Percentiles rank a stretch among this genome's conserved stretches.
These are phyloP conservation scores for Pichia deserticola DNA, from an alignment of 805 yeast species.

Conservation along the genomic window DNA sequence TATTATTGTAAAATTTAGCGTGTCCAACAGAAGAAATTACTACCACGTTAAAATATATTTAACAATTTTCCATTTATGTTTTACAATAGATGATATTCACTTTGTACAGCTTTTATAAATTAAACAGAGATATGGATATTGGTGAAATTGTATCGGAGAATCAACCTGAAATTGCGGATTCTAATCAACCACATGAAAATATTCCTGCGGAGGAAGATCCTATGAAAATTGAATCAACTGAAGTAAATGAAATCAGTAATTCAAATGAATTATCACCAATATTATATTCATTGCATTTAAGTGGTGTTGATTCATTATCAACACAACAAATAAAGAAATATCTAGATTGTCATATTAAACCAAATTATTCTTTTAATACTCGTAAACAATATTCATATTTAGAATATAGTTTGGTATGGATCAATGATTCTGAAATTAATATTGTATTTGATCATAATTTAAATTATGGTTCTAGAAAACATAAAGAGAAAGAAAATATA, in stretches of 20 bases:
- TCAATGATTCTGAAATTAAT: slow-evolving; percentile 53
- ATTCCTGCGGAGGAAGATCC: neutral
- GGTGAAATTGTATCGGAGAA: neutral
- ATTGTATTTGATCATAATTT: slow-evolving; percentile 37
- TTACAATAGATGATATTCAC: too few species aligned
- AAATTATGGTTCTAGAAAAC: slow-evolving; percentile 12
- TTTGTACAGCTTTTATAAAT: too few species aligned
- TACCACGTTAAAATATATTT: too few species aligned
- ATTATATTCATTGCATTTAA: slow-evolving; percentile 41
- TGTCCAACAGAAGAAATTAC: neutral
- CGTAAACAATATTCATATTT: slow-evolving; percentile 23
- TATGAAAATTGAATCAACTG: neutral
- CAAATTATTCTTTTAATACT: slow-evolving; percentile 23
- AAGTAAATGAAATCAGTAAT: neutral
- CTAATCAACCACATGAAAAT: neutral
- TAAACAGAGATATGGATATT: neutral
- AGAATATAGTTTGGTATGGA: slow-evolving; percentile 51
- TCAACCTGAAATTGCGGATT: neutral
- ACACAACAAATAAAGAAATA: slow-evolving; percentile 53
- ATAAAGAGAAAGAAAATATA: slow-evolving; percentile 10
- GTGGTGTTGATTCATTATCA: slow-evolving; percentile 59
- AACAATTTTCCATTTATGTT: too few species aligned
- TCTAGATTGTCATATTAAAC: slow-evolving; percentile 39
- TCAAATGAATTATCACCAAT: slow-evolving; percentile 21
- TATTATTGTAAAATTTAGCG: too few species aligned